Evolutionary conservation across 2,329 filamentous ascomycete species (phyloP).

Genomic region (Dryadomyces sulphureus): DNA sequence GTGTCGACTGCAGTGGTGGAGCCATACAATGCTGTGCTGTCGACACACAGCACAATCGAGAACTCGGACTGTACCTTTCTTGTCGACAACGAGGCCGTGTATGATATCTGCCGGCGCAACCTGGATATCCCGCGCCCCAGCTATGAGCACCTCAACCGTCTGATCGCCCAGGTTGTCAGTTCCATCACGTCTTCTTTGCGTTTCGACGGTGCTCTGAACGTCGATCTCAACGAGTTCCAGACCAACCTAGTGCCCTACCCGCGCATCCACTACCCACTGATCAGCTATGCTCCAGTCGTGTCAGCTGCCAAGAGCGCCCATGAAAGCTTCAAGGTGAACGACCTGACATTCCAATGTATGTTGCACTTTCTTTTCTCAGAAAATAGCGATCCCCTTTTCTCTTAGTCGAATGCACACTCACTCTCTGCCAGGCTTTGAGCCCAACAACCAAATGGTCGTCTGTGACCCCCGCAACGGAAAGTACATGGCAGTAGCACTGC

Average conservation of each 20-base stretch:
- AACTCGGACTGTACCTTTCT: constrained; percentile 70
- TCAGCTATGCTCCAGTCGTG: constrained; percentile 58
- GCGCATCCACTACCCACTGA: constrained; percentile 59
- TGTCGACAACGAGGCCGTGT: constrained; percentile 61
- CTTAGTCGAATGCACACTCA: background rate
- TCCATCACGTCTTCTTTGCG: constrained; percentile 60
- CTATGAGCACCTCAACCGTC: constrained; percentile 57
- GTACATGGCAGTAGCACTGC: constrained; percentile 60
- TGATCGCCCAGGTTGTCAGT: constrained; percentile 61
- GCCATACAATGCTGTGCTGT: constrained; percentile 60
- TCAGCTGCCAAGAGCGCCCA: constrained; percentile 64
- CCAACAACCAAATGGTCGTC: constrained; percentile 67
- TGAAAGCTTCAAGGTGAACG: constrained; percentile 76
- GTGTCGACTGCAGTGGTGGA: constrained; percentile 58
- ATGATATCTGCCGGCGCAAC: constrained; percentile 61
- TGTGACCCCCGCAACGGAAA: constrained; percentile 62
- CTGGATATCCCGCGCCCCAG: constrained; percentile 54
- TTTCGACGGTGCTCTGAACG: constrained; percentile 59
- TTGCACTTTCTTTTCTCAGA: constrained; percentile 7
- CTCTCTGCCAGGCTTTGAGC: constrained; percentile 46
- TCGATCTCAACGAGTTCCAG: constrained; percentile 66
- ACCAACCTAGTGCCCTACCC: constrained; percentile 62
- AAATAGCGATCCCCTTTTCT: too few relatives aligned
- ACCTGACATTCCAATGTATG: constrained; percentile 61
- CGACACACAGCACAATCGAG: constrained; percentile 62